Base-by-base conservation (phyloP, 768 basidiomycete species). In the Lactarius hatsudake region DNA sequence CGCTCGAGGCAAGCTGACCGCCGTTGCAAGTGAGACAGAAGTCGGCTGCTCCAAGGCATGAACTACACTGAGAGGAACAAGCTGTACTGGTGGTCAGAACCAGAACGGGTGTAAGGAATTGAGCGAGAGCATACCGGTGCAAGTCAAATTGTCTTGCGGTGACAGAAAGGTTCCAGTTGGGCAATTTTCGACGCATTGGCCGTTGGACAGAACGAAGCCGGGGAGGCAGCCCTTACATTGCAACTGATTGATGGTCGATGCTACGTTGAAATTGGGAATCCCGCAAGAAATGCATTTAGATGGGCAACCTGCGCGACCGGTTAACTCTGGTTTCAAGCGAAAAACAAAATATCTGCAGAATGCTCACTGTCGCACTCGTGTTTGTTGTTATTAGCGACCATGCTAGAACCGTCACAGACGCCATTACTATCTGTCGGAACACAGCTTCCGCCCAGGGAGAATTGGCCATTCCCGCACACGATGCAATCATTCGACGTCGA, bases 301-400 rank as follows among this genome's bases (percentile, higher is more conserved):
- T 9, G 93, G 93, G 74, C 94, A 94, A 63, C 84, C 92, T 94
- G 70, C 38, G 68, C 62, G 65, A 51, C 64, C 48, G 43, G 23
- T 67, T 23, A 38, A 67, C 70, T 36, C 62, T 48, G 32, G 67
- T 30, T 58, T 26, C 26, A 55, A 38, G 43, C 0, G n/a, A 18
- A 20, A 59, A 26, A 20, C 64, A 20, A 59, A 23, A 20, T 63
- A 51, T 58, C 3, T 6, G 1, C 56, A 60, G 42, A 32, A 61
- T 45, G 82, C 89, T 76, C 72, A 93, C 93, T 84, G 73, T 95
- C 91, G 73, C 94, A 96, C 71, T 87, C 85, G n/a, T 83, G 79
- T 78, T 94, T 95, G 74, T 83, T 82, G 71, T 92, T 93, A 71
- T 96, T 90, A 26, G 86, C 92, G 42, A 95, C 84, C 69, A 91